A percentile compares a stretch with the other conserved stretches of the same genome.
Evolutionary conservation across 805 yeast species (phyloP).

Genomic region (Teunomyces stri): DNA sequence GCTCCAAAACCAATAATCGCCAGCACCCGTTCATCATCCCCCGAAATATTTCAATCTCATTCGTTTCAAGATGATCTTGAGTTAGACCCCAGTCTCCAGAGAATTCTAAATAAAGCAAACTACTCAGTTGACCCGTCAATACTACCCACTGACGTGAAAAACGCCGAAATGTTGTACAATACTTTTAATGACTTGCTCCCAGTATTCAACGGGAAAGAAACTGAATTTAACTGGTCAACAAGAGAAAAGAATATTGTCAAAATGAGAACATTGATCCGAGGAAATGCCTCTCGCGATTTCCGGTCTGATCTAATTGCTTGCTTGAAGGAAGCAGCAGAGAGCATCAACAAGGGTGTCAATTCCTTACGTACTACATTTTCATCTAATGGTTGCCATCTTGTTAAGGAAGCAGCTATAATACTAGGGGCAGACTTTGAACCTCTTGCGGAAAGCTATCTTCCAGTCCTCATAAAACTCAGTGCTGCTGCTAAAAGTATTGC

Average conservation of each 20-base stretch:
- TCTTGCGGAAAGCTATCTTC: conserved; percentile 48
- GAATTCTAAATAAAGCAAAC: conserved; percentile 20
- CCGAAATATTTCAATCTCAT: not conserved
- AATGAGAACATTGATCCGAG: conserved; percentile 60
- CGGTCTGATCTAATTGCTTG: conserved; percentile 36
- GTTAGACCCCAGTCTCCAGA: conserved; percentile 7
- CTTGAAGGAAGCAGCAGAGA: conserved; percentile 41
- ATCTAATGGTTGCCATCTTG: conserved; percentile 67
- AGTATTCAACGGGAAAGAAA: conserved; percentile 68
- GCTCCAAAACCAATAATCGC: not conserved
- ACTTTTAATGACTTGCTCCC: conserved; percentile 18
- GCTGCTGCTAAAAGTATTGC: conserved; percentile 64
- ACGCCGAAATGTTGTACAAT: conserved; percentile 17
- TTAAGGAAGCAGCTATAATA: conserved; percentile 60
- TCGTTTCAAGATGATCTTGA: conserved; percentile 1
- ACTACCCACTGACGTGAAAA: conserved; percentile 27
- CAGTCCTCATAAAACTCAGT: conserved; percentile 50
- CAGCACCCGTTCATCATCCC: not conserved
- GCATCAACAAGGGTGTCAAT: conserved; percentile 59
- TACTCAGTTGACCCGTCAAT: conserved; percentile 41
- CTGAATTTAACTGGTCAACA: conserved; percentile 80
- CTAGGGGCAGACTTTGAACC: conserved; percentile 43
- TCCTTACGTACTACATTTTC: conserved; percentile 86
- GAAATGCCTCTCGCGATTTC: conserved; percentile 45
- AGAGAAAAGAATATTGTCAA: conserved; percentile 63